A percentile compares a stretch with the other conserved stretches of the same genome.
Evolutionary conservation across 148 eudicot genomes (phyloP).

Genomic region (Rhododendron molle): DNA sequence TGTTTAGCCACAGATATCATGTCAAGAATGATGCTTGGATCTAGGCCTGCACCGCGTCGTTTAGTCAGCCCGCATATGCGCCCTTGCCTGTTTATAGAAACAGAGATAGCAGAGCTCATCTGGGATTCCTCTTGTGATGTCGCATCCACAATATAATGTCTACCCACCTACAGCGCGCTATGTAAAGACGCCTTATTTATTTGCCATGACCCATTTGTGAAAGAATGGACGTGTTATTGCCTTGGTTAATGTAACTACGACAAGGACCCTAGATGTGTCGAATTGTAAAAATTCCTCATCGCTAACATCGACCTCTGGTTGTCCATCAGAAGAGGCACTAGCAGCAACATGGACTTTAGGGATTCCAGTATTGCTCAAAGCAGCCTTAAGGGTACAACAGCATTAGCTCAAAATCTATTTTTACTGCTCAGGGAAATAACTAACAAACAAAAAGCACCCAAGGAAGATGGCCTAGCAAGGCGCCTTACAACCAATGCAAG

Average conservation of each 20-base stretch:
- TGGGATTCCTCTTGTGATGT: too few relatives aligned
- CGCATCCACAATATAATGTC: too few relatives aligned
- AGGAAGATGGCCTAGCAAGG: not conserved
- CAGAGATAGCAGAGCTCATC: too few relatives aligned
- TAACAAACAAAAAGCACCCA: not conserved
- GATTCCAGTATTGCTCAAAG: conserved; percentile 77
- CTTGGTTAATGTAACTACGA: conserved; percentile 80
- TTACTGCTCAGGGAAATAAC: not conserved
- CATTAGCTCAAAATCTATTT: not conserved
- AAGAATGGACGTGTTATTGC: conserved; percentile 24
- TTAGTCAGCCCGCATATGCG: too few relatives aligned
- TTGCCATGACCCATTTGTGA: not conserved
- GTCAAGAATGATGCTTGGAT: too few relatives aligned
- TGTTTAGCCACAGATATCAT: too few relatives aligned
- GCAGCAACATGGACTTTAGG: conserved; percentile 72
- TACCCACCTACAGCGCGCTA: too few relatives aligned
- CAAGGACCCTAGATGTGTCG: conserved; percentile 74
- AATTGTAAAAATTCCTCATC: conserved; percentile 87
- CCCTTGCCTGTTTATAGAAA: too few relatives aligned
- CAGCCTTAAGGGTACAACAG: conserved; percentile 48
- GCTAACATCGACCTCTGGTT: conserved; percentile 83
- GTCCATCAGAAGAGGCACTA: conserved; percentile 52
- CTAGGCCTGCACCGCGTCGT: too few relatives aligned
- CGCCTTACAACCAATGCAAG: not conserved
- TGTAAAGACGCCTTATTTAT: too few relatives aligned